Percentiles rank a stretch among this genome's conserved stretches.
These are phyloP conservation scores for Microsporum canis DNA, from an alignment of 2,329 filamentous ascomycete species.

Conservation along the genomic window DNA sequence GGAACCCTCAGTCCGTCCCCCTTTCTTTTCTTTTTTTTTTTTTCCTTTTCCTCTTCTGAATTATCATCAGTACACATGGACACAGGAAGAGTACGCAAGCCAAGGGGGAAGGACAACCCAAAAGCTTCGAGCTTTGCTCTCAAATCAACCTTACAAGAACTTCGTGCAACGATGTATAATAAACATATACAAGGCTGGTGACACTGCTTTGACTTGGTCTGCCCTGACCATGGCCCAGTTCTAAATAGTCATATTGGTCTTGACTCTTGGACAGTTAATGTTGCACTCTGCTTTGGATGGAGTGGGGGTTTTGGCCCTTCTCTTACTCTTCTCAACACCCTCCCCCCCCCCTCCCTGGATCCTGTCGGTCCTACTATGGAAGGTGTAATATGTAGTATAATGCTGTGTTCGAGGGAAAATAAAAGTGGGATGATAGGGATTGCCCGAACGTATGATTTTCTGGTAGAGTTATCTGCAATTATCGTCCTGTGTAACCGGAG, in stretches of 20 bases:
- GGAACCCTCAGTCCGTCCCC: background rate
- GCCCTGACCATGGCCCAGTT: background rate
- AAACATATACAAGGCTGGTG: constrained; percentile 27
- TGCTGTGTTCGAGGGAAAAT: background rate
- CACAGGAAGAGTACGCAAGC: too few relatives aligned
- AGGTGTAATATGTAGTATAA: background rate
- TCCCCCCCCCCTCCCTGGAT: background rate
- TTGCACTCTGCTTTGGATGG: background rate
- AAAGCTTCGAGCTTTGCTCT: constrained; percentile 3
- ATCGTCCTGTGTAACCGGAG: background rate
- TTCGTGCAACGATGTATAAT: background rate
- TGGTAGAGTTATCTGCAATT: background rate
- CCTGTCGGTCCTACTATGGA: background rate
- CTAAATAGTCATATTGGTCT: background rate
- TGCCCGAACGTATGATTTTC: background rate
- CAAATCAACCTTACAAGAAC: too few relatives aligned
- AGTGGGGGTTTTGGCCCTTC: background rate
- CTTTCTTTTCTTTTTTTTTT: background rate
- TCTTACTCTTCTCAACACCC: background rate
- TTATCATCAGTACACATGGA: background rate
- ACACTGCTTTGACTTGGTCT: background rate
- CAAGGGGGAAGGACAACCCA: background rate
- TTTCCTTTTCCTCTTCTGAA: background rate
- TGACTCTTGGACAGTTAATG: background rate
- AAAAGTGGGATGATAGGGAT: background rate